Conservation (phyloP, 2,329 filamentous ascomycete genomes). For the Monascus ruber region DNA sequence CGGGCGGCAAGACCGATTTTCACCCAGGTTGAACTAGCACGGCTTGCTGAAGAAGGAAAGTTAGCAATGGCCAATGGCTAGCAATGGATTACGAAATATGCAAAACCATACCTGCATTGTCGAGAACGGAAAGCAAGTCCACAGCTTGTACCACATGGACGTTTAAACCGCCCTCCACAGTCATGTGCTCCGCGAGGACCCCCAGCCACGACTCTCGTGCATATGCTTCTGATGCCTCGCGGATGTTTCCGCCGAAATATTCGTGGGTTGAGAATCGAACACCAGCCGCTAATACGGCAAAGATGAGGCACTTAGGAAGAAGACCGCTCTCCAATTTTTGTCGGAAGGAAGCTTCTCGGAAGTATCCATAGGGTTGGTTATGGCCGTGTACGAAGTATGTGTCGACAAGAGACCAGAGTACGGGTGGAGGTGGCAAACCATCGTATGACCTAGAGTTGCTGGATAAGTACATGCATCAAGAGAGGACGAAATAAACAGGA, state of each 20-base stretch:
- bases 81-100: neutral
- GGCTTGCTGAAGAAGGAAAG: conserved; percentile 12
- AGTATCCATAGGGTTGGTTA: conserved; percentile 29
- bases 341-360: conserved; percentile 25
- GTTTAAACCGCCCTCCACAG: conserved; percentile 18
- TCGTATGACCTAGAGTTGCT: neutral
- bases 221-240: conserved; percentile 16
- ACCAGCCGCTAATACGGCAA: conserved; percentile 21
- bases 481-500: too few relatives aligned
- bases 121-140: conserved; percentile 26
- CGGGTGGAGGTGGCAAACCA: conserved; percentile 5
- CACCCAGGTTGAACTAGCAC: conserved; percentile 25
- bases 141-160: conserved; percentile 27
- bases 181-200: conserved; percentile 24
- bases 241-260: conserved; percentile 13
- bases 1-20: conserved; percentile 38
- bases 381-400: conserved; percentile 25
- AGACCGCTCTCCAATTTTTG: conserved; percentile 11
- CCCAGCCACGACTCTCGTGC: conserved; percentile 23
- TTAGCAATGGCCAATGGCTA: neutral
- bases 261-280: conserved; percentile 19
- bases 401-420: conserved; percentile 11
- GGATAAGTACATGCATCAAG: too few relatives aligned
- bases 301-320: conserved; percentile 19
- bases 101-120: conserved; percentile 24